phyloP scores from a whole-genome alignment of 106 monocot genomes.

The Platanthera guangdongensis region DNA sequence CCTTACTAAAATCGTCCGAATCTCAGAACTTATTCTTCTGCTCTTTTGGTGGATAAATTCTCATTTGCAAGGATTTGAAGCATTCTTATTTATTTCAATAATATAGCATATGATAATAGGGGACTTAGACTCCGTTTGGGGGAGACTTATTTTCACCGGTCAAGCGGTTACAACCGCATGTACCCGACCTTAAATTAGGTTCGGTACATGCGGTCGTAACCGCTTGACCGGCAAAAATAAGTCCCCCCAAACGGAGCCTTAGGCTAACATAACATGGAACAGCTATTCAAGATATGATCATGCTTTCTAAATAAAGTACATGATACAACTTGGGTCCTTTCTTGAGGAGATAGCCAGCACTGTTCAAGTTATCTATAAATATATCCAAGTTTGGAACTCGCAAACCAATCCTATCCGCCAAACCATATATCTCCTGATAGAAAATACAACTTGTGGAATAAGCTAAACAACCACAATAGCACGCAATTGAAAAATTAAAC shows the following conservation, averaged over 20 bases:
- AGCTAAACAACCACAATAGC: not conserved
- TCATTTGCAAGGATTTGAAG: no score
- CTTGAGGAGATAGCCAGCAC: slow-evolving; percentile 83
- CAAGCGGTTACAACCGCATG: no score
- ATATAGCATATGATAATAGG: not conserved
- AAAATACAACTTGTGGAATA: not conserved
- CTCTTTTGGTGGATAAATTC: no score
- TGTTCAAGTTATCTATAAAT: slow-evolving; percentile 85
- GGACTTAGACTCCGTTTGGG: no score
- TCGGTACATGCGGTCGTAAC: no score
- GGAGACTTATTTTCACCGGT: no score
- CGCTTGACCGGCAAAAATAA: no score
- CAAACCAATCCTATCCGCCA: slow-evolving; percentile 76
- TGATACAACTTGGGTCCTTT: slow-evolving; percentile 89
- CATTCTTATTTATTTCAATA: not conserved
- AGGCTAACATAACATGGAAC: not conserved
- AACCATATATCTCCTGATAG: slow-evolving; percentile 76
- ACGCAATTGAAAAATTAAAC: not conserved
- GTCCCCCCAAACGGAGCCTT: no score
- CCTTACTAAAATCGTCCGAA: no score
- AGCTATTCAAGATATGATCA: not conserved
- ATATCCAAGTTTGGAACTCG: slow-evolving; percentile 81
- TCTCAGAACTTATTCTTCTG: no score
- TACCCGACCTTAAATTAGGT: no score
- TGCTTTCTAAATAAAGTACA: slow-evolving; percentile 28